Percentiles rank a stretch among this genome's conserved stretches.
phyloP scores from a whole-genome alignment of 1,284 basidiomycete genomes.

The Ceratobasidium sp. region DNA sequence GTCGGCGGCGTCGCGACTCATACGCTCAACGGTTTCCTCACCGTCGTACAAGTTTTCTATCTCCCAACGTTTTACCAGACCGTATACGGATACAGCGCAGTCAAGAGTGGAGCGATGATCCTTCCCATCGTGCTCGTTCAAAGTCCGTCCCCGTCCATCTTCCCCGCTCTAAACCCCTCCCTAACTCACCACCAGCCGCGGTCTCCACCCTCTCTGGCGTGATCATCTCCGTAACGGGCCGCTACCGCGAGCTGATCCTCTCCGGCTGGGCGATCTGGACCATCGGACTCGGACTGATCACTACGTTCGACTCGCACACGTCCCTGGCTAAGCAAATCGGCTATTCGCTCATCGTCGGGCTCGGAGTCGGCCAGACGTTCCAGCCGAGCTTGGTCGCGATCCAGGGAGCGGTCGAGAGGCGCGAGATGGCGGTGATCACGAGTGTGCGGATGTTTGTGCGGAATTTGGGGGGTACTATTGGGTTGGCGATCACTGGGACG shows the following conservation, averaged over 20 bases:
- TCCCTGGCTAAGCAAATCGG: constrained; percentile 58
- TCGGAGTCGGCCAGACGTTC: constrained; percentile 58
- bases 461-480: constrained; percentile 56
- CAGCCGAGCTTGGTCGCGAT: constrained; percentile 54
- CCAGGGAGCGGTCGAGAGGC: constrained; percentile 56
- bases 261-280: constrained; percentile 62
- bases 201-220: constrained; percentile 55
- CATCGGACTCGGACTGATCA: constrained; percentile 60
- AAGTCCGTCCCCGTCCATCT: constrained; percentile 12
- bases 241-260: constrained; percentile 58
- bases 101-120: constrained; percentile 61
- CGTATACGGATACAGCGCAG: constrained; percentile 60
- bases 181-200: constrained; percentile 48
- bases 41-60: constrained; percentile 52
- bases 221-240: constrained; percentile 59
- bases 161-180: background rate
- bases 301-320: constrained; percentile 57
- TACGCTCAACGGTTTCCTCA: constrained; percentile 51
- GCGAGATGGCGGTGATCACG: constrained; percentile 58
- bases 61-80: constrained; percentile 63
- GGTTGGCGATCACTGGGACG: constrained; percentile 55
- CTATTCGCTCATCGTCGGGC: constrained; percentile 60
- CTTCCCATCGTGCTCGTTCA: constrained; percentile 61
- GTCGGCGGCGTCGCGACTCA: constrained; percentile 57
- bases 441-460: constrained; percentile 57